phyloP scores from a whole-genome alignment of 805 yeast genomes.

The Metschnikowia vanudenii region DNA sequence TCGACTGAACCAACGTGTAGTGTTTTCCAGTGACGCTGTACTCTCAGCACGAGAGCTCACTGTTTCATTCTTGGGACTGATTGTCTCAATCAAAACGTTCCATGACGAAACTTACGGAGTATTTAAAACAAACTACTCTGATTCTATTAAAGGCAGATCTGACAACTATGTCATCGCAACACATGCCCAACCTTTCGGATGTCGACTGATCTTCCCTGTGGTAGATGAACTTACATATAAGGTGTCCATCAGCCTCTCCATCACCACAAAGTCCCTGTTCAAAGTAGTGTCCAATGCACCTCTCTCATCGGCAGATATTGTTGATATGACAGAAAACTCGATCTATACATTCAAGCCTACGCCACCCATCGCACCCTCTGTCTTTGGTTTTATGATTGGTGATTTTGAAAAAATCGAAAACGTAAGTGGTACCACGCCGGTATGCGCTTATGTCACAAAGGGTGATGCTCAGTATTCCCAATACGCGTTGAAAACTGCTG shows the following conservation, averaged over 20 bases:
- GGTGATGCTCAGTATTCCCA: slow-evolving; percentile 50
- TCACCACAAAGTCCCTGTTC: slow-evolving; percentile 46
- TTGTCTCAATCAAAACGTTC: slow-evolving; percentile 50
- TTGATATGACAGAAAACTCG: slow-evolving; percentile 26
- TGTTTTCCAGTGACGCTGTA: slow-evolving; percentile 24
- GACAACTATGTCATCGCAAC: slow-evolving; percentile 60
- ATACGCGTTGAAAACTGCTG: slow-evolving; percentile 50
- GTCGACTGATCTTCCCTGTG: slow-evolving; percentile 64
- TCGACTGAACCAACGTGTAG: slow-evolving; percentile 39
- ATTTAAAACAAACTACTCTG: slow-evolving; percentile 64
- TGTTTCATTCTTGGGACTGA: slow-evolving; percentile 50
- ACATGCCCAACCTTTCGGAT: slow-evolving; percentile 68
- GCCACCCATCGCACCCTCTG: slow-evolving; percentile 59
- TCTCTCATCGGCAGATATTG: slow-evolving; percentile 21
- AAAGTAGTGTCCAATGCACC: slow-evolving; percentile 53
- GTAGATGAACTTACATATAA: slow-evolving; percentile 63
- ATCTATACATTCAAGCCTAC: slow-evolving; percentile 48
- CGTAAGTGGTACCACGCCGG: slow-evolving; percentile 30
- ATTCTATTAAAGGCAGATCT: slow-evolving; percentile 47
- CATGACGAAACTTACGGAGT: slow-evolving; percentile 61
- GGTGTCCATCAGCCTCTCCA: slow-evolving; percentile 47
- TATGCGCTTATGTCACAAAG: slow-evolving; percentile 54
- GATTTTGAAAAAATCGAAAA: slow-evolving; percentile 49
- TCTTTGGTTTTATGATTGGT: slow-evolving; percentile 69
- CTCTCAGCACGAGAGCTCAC: slow-evolving; percentile 11